Conservation (phyloP, 148 eudicot species). For the Rhododendron ovatum region DNA sequence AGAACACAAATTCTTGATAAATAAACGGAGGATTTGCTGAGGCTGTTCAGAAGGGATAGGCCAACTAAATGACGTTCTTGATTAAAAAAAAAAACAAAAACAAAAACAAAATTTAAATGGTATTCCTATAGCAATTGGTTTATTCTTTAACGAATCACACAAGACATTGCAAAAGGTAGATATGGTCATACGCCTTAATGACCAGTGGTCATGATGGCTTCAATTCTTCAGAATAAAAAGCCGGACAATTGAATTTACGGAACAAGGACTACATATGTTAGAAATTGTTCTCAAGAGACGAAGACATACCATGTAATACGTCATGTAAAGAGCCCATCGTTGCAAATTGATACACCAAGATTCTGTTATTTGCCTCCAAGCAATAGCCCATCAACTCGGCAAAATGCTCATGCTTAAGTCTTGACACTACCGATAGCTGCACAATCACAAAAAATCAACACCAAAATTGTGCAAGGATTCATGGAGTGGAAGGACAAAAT, state of each 20-base stretch:
- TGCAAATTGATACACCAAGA: slow-evolving; percentile 61
- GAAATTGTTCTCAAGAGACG: not conserved
- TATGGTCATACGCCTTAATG: not conserved
- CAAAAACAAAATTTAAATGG: not conserved
- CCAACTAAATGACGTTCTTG: not conserved
- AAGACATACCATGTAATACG: slow-evolving; percentile 45
- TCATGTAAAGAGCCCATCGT: slow-evolving; percentile 67
- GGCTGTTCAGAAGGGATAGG: not conserved
- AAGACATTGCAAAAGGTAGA: not conserved
- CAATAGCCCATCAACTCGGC: slow-evolving; percentile 60
- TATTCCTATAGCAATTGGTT: not conserved
- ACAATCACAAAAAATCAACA: not conserved
- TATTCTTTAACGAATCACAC: not conserved
- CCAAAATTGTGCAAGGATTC: not conserved
- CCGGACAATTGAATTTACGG: not conserved
- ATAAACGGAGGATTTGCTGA: not conserved
- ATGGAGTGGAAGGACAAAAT: not conserved
- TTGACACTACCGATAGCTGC: slow-evolving; percentile 62
- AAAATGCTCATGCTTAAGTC: slow-evolving; percentile 62
- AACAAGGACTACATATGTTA: not conserved
- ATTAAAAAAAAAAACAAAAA: too few relatives aligned
- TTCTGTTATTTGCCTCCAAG: slow-evolving; percentile 55
- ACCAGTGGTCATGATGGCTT: not conserved
- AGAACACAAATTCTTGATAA: not conserved
- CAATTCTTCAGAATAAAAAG: not conserved